Percentiles rank a stretch among this genome's conserved stretches.
Conservation (phyloP, 768 basidiomycete species). For the Leccinum subgranulosum region DNA sequence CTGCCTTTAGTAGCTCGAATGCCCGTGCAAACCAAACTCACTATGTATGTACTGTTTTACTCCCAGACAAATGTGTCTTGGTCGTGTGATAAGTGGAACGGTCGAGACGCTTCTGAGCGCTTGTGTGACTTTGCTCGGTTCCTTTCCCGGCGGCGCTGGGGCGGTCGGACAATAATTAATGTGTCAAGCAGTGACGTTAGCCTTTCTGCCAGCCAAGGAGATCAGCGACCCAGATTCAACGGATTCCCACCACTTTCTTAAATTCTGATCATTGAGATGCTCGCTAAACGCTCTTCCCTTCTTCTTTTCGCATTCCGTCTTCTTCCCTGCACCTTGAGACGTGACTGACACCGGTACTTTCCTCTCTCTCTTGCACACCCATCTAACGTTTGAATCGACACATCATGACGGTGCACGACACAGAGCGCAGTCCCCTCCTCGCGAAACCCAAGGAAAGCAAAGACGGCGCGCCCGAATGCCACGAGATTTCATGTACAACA, state of each 20-base stretch:
- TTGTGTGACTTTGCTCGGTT: too few relatives aligned
- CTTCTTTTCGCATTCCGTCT: background rate
- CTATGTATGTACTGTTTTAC: too few relatives aligned
- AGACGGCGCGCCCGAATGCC: conserved; percentile 40
- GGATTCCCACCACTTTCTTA: background rate
- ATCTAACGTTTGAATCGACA: background rate
- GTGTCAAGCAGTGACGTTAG: too few relatives aligned
- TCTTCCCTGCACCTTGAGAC: background rate
- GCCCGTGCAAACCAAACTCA: background rate
- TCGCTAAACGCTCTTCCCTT: background rate
- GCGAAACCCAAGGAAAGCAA: background rate
- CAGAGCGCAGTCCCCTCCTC: conserved; percentile 31
- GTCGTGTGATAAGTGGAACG: too few relatives aligned
- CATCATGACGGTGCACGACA: conserved; percentile 1
- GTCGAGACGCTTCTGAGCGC: too few relatives aligned
- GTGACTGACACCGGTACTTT: background rate
- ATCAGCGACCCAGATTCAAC: too few relatives aligned
- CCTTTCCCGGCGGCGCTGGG: too few relatives aligned
- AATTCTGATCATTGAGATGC: background rate
- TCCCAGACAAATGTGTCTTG: too few relatives aligned
- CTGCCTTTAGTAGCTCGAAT: background rate
- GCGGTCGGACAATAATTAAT: too few relatives aligned
- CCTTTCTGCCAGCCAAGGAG: too few relatives aligned
- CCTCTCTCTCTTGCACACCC: background rate
- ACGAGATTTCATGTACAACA: conserved; percentile 55